Evolutionary conservation across 768 basidiomycete genomes (phyloP).

Genomic region (Mycena latifolia): DNA sequence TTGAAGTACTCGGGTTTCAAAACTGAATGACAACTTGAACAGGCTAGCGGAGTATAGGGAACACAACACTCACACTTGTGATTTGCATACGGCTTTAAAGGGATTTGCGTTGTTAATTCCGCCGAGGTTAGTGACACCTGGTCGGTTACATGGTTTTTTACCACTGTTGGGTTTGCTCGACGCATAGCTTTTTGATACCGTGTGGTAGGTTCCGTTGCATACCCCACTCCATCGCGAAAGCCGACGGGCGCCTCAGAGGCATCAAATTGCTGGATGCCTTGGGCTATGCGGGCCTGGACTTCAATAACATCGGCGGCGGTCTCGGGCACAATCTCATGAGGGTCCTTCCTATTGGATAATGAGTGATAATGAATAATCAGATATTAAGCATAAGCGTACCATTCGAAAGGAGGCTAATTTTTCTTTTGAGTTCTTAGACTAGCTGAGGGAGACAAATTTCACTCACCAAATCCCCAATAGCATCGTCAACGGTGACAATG

Average conservation of each 20-base stretch:
- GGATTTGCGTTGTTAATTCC: constrained; percentile 72
- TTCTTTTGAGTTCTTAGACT: not conserved
- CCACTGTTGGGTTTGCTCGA: constrained; percentile 41
- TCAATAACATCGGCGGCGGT: constrained; percentile 51
- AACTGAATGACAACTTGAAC: not conserved
- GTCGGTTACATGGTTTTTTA: constrained; percentile 71
- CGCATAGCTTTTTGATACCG: constrained; percentile 56
- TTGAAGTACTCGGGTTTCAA: not conserved
- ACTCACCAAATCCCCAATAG: constrained; percentile 78
- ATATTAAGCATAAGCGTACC: constrained; percentile 54
- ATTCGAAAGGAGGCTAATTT: constrained; percentile 74
- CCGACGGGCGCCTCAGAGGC: constrained; percentile 50
- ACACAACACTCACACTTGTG: constrained; percentile 57
- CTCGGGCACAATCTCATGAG: constrained; percentile 54
- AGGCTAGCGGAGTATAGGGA: not conserved
- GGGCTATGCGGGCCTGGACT: constrained; percentile 48
- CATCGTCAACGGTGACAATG: constrained; percentile 71
- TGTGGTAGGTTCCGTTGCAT: constrained; percentile 60
- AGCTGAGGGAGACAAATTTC: not conserved
- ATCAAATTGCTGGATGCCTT: constrained; percentile 60
- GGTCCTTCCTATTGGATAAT: constrained; percentile 63
- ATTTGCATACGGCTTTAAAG: constrained; percentile 62
- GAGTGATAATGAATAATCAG: not conserved
- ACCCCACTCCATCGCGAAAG: constrained; percentile 56
- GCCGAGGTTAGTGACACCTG: constrained; percentile 53